Percentiles rank a stretch among this genome's conserved stretches.
Evolutionary conservation across 768 basidiomycete species (phyloP).

Genomic region (Lactarius deliciosus): DNA sequence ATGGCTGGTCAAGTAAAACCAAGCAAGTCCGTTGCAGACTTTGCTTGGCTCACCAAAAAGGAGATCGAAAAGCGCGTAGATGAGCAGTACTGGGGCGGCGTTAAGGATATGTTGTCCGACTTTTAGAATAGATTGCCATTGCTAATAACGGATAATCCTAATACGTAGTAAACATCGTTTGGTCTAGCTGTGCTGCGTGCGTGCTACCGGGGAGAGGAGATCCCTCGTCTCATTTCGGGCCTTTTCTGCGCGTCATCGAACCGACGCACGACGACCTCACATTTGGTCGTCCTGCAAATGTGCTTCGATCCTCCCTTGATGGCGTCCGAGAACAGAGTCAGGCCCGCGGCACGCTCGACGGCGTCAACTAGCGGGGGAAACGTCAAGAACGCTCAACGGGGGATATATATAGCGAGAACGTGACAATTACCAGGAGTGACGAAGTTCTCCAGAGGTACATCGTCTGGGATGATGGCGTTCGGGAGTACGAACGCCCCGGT

Average conservation of each 20-base stretch:
- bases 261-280: constrained; percentile 80
- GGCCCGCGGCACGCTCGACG: constrained; percentile 87
- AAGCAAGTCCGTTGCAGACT: constrained; percentile 58
- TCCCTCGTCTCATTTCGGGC: constrained; percentile 49
- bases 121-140: constrained; percentile 33
- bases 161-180: constrained; percentile 6
- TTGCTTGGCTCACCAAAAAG: constrained; percentile 93
- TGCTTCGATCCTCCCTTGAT: constrained; percentile 76
- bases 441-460: constrained; percentile 76
- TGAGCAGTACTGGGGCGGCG: constrained; percentile 67
- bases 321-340: constrained; percentile 80
- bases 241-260: constrained; percentile 91
- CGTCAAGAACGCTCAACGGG: constrained; percentile 4
- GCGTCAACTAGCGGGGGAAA: constrained; percentile 64
- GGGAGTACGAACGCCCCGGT: constrained; percentile 96
- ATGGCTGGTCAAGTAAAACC: constrained; percentile 81
- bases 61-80: constrained; percentile 78
- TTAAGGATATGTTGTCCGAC: constrained; percentile 83
- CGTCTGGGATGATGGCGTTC: constrained; percentile 88
- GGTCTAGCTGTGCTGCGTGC: neutral
- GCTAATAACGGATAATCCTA: constrained; percentile 12
- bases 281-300: constrained; percentile 87
- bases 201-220: constrained; percentile 44
- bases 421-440: constrained; percentile 66
- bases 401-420: neutral